Conservation (phyloP, 441 rosid genomes). For the Syzygium malaccense region DNA sequence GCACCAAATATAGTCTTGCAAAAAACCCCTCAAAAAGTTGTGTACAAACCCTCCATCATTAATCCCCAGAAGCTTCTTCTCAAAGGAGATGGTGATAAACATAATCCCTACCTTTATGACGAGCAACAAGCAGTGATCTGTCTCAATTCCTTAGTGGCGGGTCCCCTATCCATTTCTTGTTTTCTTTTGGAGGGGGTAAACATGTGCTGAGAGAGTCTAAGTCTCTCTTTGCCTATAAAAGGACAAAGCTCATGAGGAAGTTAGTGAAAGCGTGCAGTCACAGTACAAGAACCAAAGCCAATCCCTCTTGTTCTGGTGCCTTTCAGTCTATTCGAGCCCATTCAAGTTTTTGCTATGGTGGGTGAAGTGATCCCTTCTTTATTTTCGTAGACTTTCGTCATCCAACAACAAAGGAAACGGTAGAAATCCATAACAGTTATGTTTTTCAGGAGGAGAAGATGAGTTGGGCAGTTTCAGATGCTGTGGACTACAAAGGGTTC, state of each 20-base stretch:
- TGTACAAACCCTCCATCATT: not conserved
- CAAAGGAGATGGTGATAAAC: constrained; percentile 4
- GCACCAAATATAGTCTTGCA: not conserved
- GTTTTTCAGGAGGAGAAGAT: constrained; percentile 36
- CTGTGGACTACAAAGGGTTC: constrained; percentile 40
- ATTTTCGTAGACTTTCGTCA: not conserved
- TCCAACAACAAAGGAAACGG: not conserved
- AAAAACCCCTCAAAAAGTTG: not conserved
- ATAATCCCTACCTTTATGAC: constrained; percentile 17
- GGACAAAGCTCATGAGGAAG: constrained; percentile 3
- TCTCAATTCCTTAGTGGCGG: constrained; percentile 25
- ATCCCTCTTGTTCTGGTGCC: not conserved
- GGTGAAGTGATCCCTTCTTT: not conserved
- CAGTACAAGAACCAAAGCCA: not conserved
- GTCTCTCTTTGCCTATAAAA: constrained; percentile 26
- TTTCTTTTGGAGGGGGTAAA: not conserved
- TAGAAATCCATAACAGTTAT: not conserved
- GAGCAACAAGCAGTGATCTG: constrained; percentile 8
- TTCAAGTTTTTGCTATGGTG: constrained; percentile 19
- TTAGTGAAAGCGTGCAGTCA: not conserved
- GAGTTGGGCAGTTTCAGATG: constrained; percentile 45
- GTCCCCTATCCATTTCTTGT: constrained; percentile 1
- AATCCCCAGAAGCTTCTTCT: constrained; percentile 16
- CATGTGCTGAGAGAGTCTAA: not conserved
- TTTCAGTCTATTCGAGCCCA: not conserved